These are phyloP conservation scores for Quercus glauca DNA, from an alignment of 306 rosid species.

Conservation along the genomic window DNA sequence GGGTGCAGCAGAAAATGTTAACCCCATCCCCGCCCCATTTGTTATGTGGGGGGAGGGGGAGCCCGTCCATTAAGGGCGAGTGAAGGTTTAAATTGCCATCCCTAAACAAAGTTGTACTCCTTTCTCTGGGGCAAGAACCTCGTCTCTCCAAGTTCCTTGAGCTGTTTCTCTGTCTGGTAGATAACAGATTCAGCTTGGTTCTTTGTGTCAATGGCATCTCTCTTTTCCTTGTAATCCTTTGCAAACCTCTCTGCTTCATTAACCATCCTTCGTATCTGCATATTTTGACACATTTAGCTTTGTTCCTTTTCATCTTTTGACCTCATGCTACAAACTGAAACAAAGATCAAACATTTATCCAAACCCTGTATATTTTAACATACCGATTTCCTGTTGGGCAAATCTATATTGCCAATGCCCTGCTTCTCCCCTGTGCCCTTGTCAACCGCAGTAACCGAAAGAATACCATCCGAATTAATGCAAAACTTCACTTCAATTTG, in stretches of 20 bases:
- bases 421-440: slow-evolving; percentile 92
- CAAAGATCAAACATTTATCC: not conserved
- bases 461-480: slow-evolving; percentile 83
- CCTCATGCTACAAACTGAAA: not conserved
- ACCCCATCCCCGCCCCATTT: too few species aligned
- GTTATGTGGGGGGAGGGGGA: too few species aligned
- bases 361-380: not conserved
- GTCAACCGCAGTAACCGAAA: slow-evolving; percentile 77
- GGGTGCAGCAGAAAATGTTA: too few species aligned
- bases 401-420: slow-evolving; percentile 82
- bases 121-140: slow-evolving; percentile 61
- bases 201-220: slow-evolving; percentile 84
- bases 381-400: slow-evolving; percentile 74
- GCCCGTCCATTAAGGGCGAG: too few species aligned
- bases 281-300: not conserved
- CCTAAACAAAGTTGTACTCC: too few species aligned
- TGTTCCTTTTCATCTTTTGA: not conserved
- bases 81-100: too few species aligned
- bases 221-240: slow-evolving; percentile 82
- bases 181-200: slow-evolving; percentile 88
- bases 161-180: slow-evolving; percentile 87
- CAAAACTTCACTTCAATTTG: slow-evolving; percentile 94
- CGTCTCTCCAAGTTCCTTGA: slow-evolving; percentile 78
- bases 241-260: slow-evolving; percentile 70
- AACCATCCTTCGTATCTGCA: slow-evolving; percentile 81